phyloP scores from a whole-genome alignment of 2,329 filamentous ascomycete genomes.

The Botrytis fabae region DNA sequence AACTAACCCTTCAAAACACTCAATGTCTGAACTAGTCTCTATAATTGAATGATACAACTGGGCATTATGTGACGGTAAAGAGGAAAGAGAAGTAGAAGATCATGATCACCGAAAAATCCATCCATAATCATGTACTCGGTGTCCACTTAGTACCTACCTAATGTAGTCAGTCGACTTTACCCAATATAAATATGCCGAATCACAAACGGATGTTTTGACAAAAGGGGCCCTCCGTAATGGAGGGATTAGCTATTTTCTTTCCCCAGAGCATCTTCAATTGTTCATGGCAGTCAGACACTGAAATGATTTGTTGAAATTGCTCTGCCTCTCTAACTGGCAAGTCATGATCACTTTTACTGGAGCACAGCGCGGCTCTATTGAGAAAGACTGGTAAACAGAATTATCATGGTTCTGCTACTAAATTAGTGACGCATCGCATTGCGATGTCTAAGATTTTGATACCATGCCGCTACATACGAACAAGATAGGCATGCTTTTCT shows the following conservation, averaged over 20 bases:
- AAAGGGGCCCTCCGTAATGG: not conserved
- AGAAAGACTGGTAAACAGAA: not conserved
- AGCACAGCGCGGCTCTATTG: not conserved
- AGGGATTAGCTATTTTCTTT: not conserved
- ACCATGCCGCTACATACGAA: not conserved
- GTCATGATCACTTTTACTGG: not conserved
- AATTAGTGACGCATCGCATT: slow-evolving; percentile 14
- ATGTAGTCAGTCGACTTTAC: not conserved
- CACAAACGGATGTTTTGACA: not conserved
- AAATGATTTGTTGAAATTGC: not conserved
- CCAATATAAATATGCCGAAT: not conserved
- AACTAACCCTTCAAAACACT: not conserved
- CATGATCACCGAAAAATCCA: not conserved
- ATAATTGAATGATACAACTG: not conserved
- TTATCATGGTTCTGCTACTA: not conserved
- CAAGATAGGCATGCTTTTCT: not conserved
- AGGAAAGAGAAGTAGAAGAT: not conserved
- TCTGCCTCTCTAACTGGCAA: not conserved
- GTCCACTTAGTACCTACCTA: not conserved
- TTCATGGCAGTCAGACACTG: not conserved
- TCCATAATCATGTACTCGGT: not conserved
- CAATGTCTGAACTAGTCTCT: not conserved
- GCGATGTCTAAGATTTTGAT: slow-evolving; percentile 1
- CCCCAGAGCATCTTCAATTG: not conserved
- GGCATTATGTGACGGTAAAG: not conserved